Percentiles rank a stretch among this genome's conserved stretches.
These are phyloP conservation scores for Ascochyta fabae DNA, from an alignment of 2,329 filamentous ascomycete species.

Conservation along the genomic window DNA sequence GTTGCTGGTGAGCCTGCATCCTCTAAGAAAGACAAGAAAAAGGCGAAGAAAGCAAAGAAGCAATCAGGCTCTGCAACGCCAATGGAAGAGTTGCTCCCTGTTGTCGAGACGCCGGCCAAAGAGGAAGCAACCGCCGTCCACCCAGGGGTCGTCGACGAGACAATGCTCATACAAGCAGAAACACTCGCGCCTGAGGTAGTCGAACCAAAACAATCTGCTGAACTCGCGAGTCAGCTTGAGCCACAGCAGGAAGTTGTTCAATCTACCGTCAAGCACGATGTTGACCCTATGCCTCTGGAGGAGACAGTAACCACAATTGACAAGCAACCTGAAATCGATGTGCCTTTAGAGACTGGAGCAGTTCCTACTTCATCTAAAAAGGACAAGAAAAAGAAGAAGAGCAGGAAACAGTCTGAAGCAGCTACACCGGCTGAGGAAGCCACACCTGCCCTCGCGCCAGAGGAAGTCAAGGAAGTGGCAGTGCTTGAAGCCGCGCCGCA, in stretches of 20 bases:
- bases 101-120: not conserved
- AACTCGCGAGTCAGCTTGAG: conserved; percentile 7
- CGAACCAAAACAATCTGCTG: not conserved
- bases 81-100: conserved; percentile 6
- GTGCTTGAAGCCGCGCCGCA: not conserved
- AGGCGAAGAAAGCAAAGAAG: conserved; percentile 30
- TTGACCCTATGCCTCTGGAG: not conserved
- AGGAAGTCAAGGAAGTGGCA: not conserved
- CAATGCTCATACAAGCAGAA: not conserved
- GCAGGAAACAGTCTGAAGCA: conserved; percentile 23
- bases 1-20: conserved; percentile 10
- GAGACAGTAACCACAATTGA: not conserved
- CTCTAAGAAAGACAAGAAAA: conserved; percentile 34
- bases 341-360: not conserved
- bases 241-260: conserved; percentile 7
- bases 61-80: conserved; percentile 22
- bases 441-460: not conserved
- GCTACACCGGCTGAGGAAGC: conserved; percentile 8
- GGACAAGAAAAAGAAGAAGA: conserved; percentile 30
- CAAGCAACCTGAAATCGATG: not conserved
- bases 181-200: not conserved
- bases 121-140: not conserved
- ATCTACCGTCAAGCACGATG: not conserved
- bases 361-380: conserved; percentile 10
- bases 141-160: not conserved